These are phyloP conservation scores for Solanum paucissectum DNA, from an alignment of 257 asterid species.

Conservation along the genomic window DNA sequence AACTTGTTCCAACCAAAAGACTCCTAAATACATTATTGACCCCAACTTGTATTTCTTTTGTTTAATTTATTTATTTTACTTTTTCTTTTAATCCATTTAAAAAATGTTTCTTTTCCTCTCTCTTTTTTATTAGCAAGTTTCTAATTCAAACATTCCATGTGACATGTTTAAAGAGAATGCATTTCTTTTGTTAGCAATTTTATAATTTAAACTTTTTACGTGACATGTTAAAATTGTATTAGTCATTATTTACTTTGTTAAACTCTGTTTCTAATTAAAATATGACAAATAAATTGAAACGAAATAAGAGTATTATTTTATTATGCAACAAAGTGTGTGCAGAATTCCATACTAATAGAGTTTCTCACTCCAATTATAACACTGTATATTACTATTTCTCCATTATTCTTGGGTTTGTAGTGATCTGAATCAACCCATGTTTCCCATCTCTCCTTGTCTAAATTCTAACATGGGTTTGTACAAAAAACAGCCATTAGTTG, in stretches of 20 bases:
- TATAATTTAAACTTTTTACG: neutral
- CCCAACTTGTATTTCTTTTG: neutral
- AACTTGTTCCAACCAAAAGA: too few species aligned
- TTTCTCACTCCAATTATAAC: constrained; percentile 58
- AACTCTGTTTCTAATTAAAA: too few species aligned
- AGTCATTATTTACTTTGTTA: too few species aligned
- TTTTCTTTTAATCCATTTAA: neutral
- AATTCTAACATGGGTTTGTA: constrained; percentile 24
- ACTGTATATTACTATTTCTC: neutral
- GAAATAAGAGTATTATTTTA: accelerated
- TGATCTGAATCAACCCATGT: constrained; percentile 16
- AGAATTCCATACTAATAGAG: neutral
- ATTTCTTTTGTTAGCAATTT: too few species aligned
- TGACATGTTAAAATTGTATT: neutral
- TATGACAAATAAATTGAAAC: too few species aligned
- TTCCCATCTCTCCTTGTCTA: constrained; percentile 14
- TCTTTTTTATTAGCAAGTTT: neutral
- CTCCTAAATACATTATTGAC: neutral
- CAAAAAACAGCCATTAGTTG: constrained; percentile 9
- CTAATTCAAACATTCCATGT: neutral
- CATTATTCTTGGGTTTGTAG: constrained; percentile 6
- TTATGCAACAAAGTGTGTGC: neutral
- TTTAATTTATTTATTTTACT: neutral
- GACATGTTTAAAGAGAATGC: too few species aligned
- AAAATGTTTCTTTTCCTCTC: too few species aligned